A percentile compares a stretch with the other conserved stretches of the same genome.
Evolutionary conservation across 2,329 filamentous ascomycete species (phyloP).

Genomic region (Venturiaceae sp.): DNA sequence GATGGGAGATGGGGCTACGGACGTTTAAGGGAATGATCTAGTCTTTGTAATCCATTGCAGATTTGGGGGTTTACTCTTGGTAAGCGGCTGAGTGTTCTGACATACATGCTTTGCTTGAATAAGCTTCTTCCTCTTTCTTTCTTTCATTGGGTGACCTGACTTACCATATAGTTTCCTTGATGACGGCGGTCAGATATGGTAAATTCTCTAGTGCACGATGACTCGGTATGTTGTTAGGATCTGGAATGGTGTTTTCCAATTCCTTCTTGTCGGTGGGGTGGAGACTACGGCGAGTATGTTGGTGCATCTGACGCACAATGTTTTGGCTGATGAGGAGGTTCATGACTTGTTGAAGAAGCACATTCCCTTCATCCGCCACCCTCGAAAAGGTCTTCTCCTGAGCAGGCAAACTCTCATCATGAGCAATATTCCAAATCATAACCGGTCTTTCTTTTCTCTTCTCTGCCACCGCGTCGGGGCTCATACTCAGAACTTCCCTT

Average conservation of each 20-base stretch:
- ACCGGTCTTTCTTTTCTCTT: slow-evolving; percentile 4
- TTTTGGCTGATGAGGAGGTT: neutral
- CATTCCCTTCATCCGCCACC: slow-evolving; percentile 9
- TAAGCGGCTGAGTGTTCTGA: too few species aligned
- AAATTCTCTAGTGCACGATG: neutral
- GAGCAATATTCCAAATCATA: neutral
- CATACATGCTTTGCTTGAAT: too few species aligned
- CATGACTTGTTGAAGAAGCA: neutral
- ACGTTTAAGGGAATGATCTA: too few species aligned
- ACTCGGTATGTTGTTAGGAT: slow-evolving; percentile 8
- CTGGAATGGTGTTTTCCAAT: slow-evolving; percentile 9
- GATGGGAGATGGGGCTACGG: too few species aligned
- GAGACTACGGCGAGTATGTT: slow-evolving; percentile 7
- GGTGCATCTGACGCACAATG: neutral
- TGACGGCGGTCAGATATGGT: slow-evolving; percentile 6
- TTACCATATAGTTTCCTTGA: slow-evolving; percentile 5
- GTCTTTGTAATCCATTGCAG: too few species aligned
- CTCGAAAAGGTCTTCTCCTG: slow-evolving; percentile 9
- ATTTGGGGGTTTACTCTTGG: too few species aligned
- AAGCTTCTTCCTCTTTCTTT: too few species aligned
- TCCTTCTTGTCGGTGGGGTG: slow-evolving; percentile 10
- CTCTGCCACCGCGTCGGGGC: slow-evolving; percentile 3
- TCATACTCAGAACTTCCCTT: neutral
- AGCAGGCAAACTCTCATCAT: slow-evolving; percentile 6
- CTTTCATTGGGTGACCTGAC: too few species aligned